Evolutionary conservation across 2,329 filamentous ascomycete genomes (phyloP), one percentile per base, ranked within the genome.

Genomic region (Epichloe elymi): DNA sequence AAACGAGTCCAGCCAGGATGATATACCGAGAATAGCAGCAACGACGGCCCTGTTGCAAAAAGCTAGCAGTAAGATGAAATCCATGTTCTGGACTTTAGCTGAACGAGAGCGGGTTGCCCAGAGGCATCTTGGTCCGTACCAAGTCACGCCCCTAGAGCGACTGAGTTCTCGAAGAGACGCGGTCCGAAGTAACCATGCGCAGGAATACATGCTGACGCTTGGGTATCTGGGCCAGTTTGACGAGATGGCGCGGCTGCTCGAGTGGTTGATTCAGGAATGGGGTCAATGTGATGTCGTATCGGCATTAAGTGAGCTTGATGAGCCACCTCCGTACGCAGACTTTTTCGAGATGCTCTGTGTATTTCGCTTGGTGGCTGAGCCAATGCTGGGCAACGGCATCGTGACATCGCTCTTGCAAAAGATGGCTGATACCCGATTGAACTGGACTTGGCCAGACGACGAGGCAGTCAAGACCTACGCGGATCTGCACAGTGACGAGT

Each of bases 121-220:
- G 43, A 40, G 46, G 11, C 48, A 59, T 5, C 41, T 62, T 35
- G 53, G 55, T 3, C 41, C 42, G 4, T 54, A 54, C n/a, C 52
- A 60, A 6, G 51, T 67, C n/a, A 54, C 62, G 11, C 56, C 58
- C 6, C 55, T 68, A n/a, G 67, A 68, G 10, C 56, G 58, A 10
- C 63, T 69, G 61, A 57, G 59, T 40, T 58, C 58, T 30, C 60
- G 67, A 7, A 57, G 53, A 48, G 67, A 70, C 51, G 60, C 62
- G 2, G 61, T 67, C 39, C 56, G 59, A 51, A 64, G 62, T 5
- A 57, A 60, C 80, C 56, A 66, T 14, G 65, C 59, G 1, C 78
- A 85, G 57, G 68, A 70, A 2, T 85, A 86, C 60, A 73, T 88
- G 61, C 74, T 81, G 45, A 73, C 78, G 1, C 67, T 88, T 20